phyloP scores from a whole-genome alignment of 495 filamentous ascomycete genomes.

The Aspergillus baeticus region DNA sequence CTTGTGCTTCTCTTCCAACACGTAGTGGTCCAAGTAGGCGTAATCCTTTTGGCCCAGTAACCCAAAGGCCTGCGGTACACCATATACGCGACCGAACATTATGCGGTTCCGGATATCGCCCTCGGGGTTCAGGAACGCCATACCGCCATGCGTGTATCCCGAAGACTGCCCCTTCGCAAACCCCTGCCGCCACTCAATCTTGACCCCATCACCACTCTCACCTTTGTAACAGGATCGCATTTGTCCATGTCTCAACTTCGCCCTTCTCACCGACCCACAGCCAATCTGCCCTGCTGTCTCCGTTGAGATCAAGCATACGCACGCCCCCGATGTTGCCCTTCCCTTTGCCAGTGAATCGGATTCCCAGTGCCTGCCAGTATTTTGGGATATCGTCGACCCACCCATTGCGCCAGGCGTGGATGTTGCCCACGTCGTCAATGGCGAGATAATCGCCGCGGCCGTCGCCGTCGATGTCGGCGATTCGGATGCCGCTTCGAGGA shows the following conservation, averaged over 20 bases:
- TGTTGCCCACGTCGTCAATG: conserved; percentile 18
- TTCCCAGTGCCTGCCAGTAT: conserved; percentile 10
- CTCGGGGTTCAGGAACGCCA: not conserved
- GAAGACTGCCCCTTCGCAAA: not conserved
- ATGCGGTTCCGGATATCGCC: too few relatives aligned
- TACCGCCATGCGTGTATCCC: not conserved
- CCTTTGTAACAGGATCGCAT: not conserved
- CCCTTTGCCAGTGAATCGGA: conserved; percentile 4
- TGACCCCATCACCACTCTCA: not conserved
- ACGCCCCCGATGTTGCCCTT: conserved; percentile 4
- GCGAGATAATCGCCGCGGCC: conserved; percentile 14
- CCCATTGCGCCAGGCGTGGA: conserved; percentile 24
- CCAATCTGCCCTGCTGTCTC: conserved; percentile 4
- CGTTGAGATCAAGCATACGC: conserved; percentile 6
- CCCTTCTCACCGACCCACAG: conserved; percentile 6
- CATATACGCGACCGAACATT: not conserved
- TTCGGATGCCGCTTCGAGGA: not conserved
- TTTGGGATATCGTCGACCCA: conserved; percentile 3
- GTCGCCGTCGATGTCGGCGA: conserved; percentile 12
- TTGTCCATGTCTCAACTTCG: not conserved
- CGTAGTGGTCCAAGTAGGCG: not conserved
- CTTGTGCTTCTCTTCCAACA: too few relatives aligned
- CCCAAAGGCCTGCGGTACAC: not conserved
- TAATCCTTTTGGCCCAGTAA: not conserved
- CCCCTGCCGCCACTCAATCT: conserved; percentile 1